Conservation (phyloP, 345 rosid species). For the Triadica sebifera region DNA sequence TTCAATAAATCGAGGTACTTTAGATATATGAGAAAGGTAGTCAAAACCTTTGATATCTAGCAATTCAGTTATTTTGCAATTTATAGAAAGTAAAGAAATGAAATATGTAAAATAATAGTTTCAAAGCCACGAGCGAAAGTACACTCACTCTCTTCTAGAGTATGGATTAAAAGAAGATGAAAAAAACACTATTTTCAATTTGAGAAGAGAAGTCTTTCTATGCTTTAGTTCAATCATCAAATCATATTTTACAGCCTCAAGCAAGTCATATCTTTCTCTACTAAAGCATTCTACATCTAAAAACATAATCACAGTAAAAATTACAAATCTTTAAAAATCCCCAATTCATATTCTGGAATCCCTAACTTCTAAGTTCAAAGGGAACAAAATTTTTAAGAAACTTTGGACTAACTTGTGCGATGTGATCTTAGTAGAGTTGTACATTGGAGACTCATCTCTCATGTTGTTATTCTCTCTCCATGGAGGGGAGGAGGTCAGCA, state of each 20-base stretch:
- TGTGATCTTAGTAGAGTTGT: constrained; percentile 42
- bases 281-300: constrained; percentile 44
- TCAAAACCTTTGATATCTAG: constrained; percentile 62
- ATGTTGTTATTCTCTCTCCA: constrained; percentile 51
- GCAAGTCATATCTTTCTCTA: constrained; percentile 44
- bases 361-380: constrained; percentile 22
- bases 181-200: constrained; percentile 49
- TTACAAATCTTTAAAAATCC: background rate
- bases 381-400: constrained; percentile 12
- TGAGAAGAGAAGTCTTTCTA: constrained; percentile 45
- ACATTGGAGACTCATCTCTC: constrained; percentile 49
- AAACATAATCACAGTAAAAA: constrained; percentile 6
- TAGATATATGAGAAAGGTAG: constrained; percentile 36
- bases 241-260: constrained; percentile 46
- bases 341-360: constrained; percentile 26
- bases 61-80: constrained; percentile 50
- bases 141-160: too few species aligned
- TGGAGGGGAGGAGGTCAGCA: too few species aligned
- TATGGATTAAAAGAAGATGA: background rate
- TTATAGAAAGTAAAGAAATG: too few species aligned
- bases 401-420: constrained; percentile 42
- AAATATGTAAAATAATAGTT: background rate
- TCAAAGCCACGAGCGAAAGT: background rate
- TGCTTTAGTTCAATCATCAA: constrained; percentile 55
- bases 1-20: too few species aligned